These are phyloP conservation scores for Puccinia polysora DNA, from an alignment of 1,284 basidiomycete genomes.

Conservation along the genomic window DNA sequence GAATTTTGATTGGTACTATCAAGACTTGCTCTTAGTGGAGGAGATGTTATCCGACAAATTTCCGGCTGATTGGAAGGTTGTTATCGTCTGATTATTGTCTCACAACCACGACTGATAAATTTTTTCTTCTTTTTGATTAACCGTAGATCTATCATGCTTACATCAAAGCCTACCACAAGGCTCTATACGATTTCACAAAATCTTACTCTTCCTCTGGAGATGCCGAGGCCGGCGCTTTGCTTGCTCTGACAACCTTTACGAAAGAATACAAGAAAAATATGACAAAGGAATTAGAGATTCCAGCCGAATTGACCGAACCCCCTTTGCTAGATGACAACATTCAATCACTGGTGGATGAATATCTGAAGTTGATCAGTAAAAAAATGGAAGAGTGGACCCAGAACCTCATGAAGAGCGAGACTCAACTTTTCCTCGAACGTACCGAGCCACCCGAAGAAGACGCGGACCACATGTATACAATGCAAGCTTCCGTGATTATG, in stretches of 20 bases:
- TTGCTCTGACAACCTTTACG: slow-evolving; percentile 83
- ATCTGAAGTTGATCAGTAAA: slow-evolving; percentile 82
- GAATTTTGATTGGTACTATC: slow-evolving; percentile 81
- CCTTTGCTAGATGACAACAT: slow-evolving; percentile 82
- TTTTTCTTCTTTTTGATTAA: slow-evolving; percentile 52
- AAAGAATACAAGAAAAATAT: slow-evolving; percentile 93
- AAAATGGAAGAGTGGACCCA: slow-evolving; percentile 97
- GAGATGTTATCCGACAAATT: slow-evolving; percentile 82
- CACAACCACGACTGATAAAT: neutral
- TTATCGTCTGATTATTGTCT: neutral
- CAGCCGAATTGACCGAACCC: slow-evolving; percentile 79
- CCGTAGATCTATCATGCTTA: slow-evolving; percentile 75
- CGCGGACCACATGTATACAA: slow-evolving; percentile 81
- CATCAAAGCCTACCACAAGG: slow-evolving; percentile 85
- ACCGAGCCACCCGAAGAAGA: slow-evolving; percentile 82
- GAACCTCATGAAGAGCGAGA: slow-evolving; percentile 88
- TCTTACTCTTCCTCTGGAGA: slow-evolving; percentile 65
- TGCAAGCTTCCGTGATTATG: slow-evolving; percentile 86
- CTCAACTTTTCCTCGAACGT: slow-evolving; percentile 75
- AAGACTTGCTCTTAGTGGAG: slow-evolving; percentile 86
- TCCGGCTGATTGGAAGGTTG: slow-evolving; percentile 63
- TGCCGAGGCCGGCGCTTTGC: slow-evolving; percentile 77
- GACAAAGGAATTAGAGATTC: slow-evolving; percentile 77
- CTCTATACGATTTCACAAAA: slow-evolving; percentile 72
- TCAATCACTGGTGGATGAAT: slow-evolving; percentile 89